Evolutionary conservation across 306 rosid species (phyloP).

Genomic region (Pyrus betulifolia): DNA sequence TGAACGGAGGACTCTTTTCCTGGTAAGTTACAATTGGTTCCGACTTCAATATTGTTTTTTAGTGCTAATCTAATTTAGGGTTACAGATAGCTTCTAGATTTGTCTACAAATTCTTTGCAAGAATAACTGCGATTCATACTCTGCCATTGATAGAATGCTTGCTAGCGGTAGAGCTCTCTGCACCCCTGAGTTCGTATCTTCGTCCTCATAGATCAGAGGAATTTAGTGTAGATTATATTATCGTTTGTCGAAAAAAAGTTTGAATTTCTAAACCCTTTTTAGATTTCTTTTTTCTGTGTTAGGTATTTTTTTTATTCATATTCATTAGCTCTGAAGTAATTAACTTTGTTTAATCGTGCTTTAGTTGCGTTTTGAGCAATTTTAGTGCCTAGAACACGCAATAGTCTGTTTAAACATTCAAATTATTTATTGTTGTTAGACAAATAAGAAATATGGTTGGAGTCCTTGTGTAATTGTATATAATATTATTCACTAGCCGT

Average conservation of each 20-base stretch:
- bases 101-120: background rate
- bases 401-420: background rate
- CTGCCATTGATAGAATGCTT: background rate
- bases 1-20: background rate
- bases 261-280: background rate
- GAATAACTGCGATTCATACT: background rate
- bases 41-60: background rate
- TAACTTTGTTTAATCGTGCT: background rate
- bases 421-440: background rate
- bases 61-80: background rate
- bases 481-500: too few species aligned
- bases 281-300: background rate
- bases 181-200: too few species aligned
- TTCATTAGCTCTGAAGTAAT: background rate
- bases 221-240: too few species aligned
- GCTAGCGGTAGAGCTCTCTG: too few species aligned
- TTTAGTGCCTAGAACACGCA: background rate
- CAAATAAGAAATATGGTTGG: too few species aligned
- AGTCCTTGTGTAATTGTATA: too few species aligned
- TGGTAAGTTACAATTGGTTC: background rate
- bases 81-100: background rate
- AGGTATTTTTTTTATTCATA: background rate
- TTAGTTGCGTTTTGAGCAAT: background rate
- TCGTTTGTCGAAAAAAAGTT: background rate
- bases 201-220: too few species aligned